A percentile compares a stretch with the other conserved stretches of the same genome.
Conservation (phyloP, 1,284 basidiomycete species). For the Trametes sp. region DNA sequence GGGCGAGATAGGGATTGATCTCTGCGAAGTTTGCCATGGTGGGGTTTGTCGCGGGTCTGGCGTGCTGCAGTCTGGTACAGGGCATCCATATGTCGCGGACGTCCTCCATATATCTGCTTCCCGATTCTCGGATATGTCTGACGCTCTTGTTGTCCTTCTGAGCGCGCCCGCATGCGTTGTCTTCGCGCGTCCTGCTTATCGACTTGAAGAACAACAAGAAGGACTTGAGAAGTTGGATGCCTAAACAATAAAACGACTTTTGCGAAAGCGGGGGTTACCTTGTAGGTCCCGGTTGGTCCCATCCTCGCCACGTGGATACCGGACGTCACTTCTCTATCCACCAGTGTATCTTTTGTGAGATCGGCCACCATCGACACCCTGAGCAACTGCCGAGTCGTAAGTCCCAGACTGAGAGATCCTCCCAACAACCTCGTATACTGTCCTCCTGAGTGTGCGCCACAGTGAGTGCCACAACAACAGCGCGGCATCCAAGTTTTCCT, state of each 20-base stretch:
- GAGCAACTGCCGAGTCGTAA: background rate
- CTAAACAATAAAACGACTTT: background rate
- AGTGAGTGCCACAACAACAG: too few relatives aligned
- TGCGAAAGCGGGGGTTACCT: background rate
- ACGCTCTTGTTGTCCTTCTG: background rate
- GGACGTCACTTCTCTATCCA: slow-evolving; percentile 6
- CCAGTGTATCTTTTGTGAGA: background rate
- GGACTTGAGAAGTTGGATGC: too few relatives aligned
- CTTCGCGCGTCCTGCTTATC: background rate
- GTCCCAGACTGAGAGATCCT: too few relatives aligned
- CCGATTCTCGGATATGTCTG: background rate
- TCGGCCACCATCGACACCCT: background rate
- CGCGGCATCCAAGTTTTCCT: too few relatives aligned
- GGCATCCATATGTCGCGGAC: too few relatives aligned
- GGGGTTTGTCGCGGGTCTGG: background rate
- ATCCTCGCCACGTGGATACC: slow-evolving; percentile 15
- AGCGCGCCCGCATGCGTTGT: too few relatives aligned
- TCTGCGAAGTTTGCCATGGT: background rate
- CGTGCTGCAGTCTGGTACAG: too few relatives aligned
- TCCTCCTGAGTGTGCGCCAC: too few relatives aligned
- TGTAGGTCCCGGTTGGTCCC: slow-evolving; percentile 27
- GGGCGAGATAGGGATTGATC: background rate
- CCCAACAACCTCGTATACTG: too few relatives aligned
- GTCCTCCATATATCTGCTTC: background rate
- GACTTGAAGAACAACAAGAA: background rate